Conservation (phyloP, 495 filamentous ascomycete genomes). For the Pyronema domesticum region DNA sequence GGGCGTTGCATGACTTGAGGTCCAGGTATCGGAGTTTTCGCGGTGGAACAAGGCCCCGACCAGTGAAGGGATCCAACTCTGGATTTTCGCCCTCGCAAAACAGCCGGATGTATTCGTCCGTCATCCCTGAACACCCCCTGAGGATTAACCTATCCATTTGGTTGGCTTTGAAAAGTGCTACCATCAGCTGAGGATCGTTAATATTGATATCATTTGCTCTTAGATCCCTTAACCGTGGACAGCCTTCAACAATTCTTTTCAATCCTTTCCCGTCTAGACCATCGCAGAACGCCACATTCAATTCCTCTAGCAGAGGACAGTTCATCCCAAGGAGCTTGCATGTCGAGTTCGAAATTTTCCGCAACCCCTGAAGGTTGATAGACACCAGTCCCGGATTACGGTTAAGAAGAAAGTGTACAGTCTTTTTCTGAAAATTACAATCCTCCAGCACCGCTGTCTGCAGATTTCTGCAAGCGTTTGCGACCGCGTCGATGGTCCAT, state of each 20-base stretch:
- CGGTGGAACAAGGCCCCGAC: constrained; percentile 55
- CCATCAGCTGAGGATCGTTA: constrained; percentile 47
- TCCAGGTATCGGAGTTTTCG: constrained; percentile 72
- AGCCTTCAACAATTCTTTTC: constrained; percentile 50
- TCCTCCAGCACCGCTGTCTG: constrained; percentile 76
- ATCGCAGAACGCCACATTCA: constrained; percentile 86
- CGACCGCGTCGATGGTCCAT: constrained; percentile 56
- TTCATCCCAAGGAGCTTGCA: constrained; percentile 74
- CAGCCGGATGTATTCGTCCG: constrained; percentile 48
- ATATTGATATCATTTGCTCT: constrained; percentile 76
- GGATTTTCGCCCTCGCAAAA: constrained; percentile 59
- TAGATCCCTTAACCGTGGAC: constrained; percentile 56
- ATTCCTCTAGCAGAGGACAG: constrained; percentile 59
- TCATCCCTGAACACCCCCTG: constrained; percentile 55
- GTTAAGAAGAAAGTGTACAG: constrained; percentile 62
- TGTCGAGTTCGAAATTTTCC: constrained; percentile 62
- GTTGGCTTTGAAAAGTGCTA: constrained; percentile 60
- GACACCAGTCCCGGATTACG: constrained; percentile 60
- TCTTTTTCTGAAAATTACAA: constrained; percentile 53
- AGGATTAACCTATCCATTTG: constrained; percentile 63
- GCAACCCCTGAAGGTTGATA: constrained; percentile 68
- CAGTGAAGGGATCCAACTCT: constrained; percentile 60
- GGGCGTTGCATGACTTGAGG: constrained; percentile 52
- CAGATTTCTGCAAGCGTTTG: constrained; percentile 67
- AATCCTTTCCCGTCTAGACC: constrained; percentile 73